Conservation (phyloP, 2,329 filamentous ascomycete species). For the Colletotrichum sp. region DNA sequence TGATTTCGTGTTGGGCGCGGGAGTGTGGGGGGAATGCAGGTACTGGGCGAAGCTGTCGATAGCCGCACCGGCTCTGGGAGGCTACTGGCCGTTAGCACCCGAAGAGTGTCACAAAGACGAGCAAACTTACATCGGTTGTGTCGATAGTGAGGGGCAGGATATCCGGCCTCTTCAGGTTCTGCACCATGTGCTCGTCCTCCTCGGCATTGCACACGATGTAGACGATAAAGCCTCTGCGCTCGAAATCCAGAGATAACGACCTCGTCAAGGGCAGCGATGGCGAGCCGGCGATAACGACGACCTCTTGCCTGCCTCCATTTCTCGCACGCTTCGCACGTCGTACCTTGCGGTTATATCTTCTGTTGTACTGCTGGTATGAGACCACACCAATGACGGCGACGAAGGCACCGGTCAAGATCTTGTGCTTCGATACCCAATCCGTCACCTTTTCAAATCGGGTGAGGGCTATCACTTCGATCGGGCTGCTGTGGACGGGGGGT, state of each 20-base stretch:
- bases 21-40: constrained; percentile 76
- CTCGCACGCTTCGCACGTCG: constrained; percentile 79
- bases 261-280: constrained; percentile 83
- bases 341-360: constrained; percentile 65
- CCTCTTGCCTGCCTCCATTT: constrained; percentile 87
- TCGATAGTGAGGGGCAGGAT: constrained; percentile 84
- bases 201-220: constrained; percentile 86
- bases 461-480: constrained; percentile 34
- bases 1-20: constrained; percentile 76
- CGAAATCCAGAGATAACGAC: constrained; percentile 83
- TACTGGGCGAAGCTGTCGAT: constrained; percentile 75
- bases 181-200: constrained; percentile 83
- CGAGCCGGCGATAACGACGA: constrained; percentile 87
- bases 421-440: constrained; percentile 76
- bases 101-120: neutral
- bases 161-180: constrained; percentile 78
- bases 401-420: constrained; percentile 73
- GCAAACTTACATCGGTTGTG: constrained; percentile 71
- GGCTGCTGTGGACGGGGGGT: constrained; percentile 47
- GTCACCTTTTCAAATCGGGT: constrained; percentile 59
- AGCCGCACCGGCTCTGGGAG: constrained; percentile 69
- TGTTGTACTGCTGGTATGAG: constrained; percentile 55
- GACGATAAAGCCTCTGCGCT: constrained; percentile 90
- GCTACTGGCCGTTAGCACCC: constrained; percentile 46
- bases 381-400: constrained; percentile 74